Percentiles rank a stretch among this genome's conserved stretches.
Evolutionary conservation across 1,284 basidiomycete genomes (phyloP).

Genomic region (Heterobasidion annosum): DNA sequence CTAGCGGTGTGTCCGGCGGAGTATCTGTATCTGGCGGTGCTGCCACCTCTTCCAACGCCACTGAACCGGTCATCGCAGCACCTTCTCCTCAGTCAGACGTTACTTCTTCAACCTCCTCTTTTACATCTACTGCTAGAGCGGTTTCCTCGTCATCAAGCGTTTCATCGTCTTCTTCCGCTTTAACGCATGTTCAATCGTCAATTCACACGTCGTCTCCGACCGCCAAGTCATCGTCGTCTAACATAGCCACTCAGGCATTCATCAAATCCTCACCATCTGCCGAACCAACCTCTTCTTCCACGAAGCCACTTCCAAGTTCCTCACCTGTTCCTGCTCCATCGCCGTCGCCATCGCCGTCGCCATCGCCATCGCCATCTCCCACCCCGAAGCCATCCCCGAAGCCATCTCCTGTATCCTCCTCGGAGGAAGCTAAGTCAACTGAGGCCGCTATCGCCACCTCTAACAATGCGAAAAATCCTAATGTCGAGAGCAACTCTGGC

Average conservation of each 20-base stretch:
- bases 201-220: background rate
- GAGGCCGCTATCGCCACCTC: background rate
- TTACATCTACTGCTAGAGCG: background rate
- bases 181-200: too few relatives aligned
- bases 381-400: background rate
- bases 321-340: too few relatives aligned
- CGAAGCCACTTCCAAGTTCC: too few relatives aligned
- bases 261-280: constrained; percentile 1
- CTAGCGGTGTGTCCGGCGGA: background rate
- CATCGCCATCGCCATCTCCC: background rate
- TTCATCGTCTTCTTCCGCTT: too few relatives aligned
- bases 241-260: background rate
- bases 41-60: constrained; percentile 4
- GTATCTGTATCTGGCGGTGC: constrained; percentile 1
- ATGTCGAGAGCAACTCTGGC: background rate
- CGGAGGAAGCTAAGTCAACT: background rate
- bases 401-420: too few relatives aligned
- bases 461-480: background rate
- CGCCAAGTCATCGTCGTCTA: background rate
- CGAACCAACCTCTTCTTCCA: background rate
- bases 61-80: constrained; percentile 2
- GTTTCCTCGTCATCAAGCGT: too few relatives aligned
- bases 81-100: constrained; percentile 2
- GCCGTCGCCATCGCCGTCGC: too few relatives aligned
- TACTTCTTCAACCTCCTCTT: constrained; percentile 2